These are phyloP conservation scores for Pestalotiopsis sp. DNA, from an alignment of 2,329 filamentous ascomycete species.

Conservation along the genomic window DNA sequence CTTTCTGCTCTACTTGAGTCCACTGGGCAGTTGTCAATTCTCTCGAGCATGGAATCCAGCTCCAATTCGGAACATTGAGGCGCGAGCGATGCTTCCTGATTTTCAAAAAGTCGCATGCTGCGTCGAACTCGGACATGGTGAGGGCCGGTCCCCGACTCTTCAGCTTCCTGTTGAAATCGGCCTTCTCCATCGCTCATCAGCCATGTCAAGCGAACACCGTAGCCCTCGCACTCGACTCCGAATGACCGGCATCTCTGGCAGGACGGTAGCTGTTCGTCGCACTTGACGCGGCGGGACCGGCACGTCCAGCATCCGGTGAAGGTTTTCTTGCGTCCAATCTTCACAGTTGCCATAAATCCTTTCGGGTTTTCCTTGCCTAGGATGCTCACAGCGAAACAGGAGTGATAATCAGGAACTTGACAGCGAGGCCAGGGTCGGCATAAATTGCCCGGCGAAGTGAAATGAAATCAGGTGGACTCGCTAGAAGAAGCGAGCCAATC, in stretches of 20 bases:
- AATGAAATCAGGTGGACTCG: neutral
- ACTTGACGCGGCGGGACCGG: slow-evolving; percentile 10
- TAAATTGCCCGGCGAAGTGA: neutral
- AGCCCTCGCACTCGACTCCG: slow-evolving; percentile 23
- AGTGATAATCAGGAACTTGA: neutral
- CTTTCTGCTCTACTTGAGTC: neutral
- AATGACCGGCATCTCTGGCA: slow-evolving; percentile 10
- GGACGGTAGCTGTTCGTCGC: slow-evolving; percentile 3
- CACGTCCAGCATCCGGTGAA: slow-evolving; percentile 11
- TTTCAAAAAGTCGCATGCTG: neutral
- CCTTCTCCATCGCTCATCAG: slow-evolving; percentile 8
- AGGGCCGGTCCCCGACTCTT: neutral
- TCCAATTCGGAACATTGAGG: slow-evolving; percentile 12
- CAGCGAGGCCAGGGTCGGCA: neutral
- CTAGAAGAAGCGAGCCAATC: neutral
- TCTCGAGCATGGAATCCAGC: slow-evolving; percentile 8
- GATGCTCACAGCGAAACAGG: neutral
- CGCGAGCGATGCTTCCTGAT: neutral
- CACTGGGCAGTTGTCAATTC: slow-evolving; percentile 18
- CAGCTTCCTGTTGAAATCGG: neutral
- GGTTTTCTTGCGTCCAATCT: slow-evolving; percentile 8
- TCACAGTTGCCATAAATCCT: neutral
- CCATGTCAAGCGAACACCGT: slow-evolving; percentile 22
- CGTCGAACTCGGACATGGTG: neutral
- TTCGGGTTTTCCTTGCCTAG: neutral